These are phyloP conservation scores for Dendrostoma leiphaemia DNA, from an alignment of 2,329 filamentous ascomycete genomes.

Conservation along the genomic window DNA sequence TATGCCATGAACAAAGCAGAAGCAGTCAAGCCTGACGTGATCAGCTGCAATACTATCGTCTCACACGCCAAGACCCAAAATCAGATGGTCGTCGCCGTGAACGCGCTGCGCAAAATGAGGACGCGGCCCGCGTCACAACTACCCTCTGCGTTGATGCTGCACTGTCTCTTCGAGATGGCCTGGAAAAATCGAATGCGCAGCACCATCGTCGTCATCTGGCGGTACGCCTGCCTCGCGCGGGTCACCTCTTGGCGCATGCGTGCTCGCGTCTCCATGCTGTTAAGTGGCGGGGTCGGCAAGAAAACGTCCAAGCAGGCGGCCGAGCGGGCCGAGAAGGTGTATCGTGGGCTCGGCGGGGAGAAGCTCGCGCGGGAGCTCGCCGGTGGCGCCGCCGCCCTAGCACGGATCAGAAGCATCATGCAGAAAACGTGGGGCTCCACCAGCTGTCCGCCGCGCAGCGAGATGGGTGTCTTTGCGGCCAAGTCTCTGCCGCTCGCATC, in stretches of 20 bases:
- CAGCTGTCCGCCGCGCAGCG: not conserved
- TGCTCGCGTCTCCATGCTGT: conserved; percentile 15
- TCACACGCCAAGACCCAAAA: conserved; percentile 26
- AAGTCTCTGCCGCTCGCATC: conserved; percentile 10
- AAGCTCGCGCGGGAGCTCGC: conserved; percentile 11
- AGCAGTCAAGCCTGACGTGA: conserved; percentile 25
- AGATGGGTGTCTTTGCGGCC: conserved; percentile 2
- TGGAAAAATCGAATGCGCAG: conserved; percentile 31
- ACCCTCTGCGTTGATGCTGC: conserved; percentile 33
- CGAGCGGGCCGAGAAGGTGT: not conserved
- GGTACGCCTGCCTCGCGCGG: conserved; percentile 28
- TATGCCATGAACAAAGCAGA: too few relatives aligned
- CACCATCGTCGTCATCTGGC: conserved; percentile 31
- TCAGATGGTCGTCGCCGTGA: conserved; percentile 22
- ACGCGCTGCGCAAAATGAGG: conserved; percentile 26
- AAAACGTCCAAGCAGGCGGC: not conserved
- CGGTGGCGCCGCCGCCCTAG: conserved; percentile 8
- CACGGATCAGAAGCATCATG: not conserved
- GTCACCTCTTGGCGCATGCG: conserved; percentile 29
- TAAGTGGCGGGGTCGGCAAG: not conserved
- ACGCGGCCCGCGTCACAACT: not conserved
- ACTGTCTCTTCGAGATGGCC: conserved; percentile 37
- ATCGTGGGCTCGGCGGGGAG: conserved; percentile 8
- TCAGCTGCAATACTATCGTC: conserved; percentile 35
- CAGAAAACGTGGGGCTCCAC: not conserved